Conservation (phyloP, 2,329 filamentous ascomycete species). For the Capronia americana region DNA sequence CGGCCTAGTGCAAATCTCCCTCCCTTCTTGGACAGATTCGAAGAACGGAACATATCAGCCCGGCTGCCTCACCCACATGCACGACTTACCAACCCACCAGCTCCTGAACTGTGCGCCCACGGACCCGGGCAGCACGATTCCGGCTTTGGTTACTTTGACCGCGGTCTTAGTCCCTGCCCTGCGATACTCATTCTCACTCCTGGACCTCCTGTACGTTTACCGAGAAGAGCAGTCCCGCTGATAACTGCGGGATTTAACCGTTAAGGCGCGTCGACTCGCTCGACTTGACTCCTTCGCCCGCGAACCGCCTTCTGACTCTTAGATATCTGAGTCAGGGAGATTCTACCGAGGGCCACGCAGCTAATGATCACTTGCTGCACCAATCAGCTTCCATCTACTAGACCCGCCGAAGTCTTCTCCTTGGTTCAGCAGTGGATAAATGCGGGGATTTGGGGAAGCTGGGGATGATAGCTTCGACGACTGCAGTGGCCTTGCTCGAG, state of each 20-base stretch:
- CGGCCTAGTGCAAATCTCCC: neutral
- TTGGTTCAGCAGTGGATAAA: neutral
- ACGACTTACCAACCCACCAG: neutral
- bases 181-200: neutral
- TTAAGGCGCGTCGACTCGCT: neutral
- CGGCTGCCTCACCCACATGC: neutral
- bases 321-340: constrained; percentile 18
- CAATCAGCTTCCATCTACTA: constrained; percentile 7
- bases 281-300: neutral
- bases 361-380: constrained; percentile 7
- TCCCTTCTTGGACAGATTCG: neutral
- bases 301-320: constrained; percentile 15
- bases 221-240: neutral
- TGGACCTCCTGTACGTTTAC: neutral
- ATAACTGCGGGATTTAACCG: neutral
- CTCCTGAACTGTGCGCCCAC: neutral
- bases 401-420: neutral
- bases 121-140: neutral
- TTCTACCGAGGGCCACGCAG: constrained; percentile 10
- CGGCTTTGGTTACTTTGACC: neutral
- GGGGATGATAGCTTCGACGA: constrained; percentile 1
- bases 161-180: neutral
- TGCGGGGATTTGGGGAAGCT: constrained; percentile 16
- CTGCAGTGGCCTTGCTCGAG: neutral
- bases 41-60: neutral